A percentile compares a stretch with the other conserved stretches of the same genome.
Conservation (phyloP, 305 asterid species). For the Striga hermonthica region DNA sequence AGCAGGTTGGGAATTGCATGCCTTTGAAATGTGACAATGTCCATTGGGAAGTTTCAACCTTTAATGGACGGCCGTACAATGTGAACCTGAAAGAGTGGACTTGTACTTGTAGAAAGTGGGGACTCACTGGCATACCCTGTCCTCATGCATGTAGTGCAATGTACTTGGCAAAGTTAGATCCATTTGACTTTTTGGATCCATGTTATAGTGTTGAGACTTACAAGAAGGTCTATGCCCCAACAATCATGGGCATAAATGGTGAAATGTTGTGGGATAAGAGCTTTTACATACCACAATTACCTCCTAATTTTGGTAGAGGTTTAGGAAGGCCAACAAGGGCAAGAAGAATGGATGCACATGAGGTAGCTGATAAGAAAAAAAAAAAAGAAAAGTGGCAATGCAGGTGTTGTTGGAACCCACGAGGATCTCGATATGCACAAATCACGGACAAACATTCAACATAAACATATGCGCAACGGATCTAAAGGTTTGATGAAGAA, state of each 20-base stretch:
- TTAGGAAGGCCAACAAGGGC: no score
- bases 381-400: no score
- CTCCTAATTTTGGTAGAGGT: no score
- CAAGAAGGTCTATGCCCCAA: not conserved
- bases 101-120: not conserved
- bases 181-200: not conserved
- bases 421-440: no score
- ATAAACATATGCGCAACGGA: no score
- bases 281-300: no score
- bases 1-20: not conserved
- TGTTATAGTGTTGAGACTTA: constrained; percentile 11
- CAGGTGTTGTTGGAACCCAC: no score
- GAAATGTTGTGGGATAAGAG: no score
- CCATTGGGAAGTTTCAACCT: not conserved
- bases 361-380: no score
- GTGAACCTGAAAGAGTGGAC: not conserved
- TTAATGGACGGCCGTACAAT: not conserved
- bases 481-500: no score
- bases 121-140: constrained; percentile 5
- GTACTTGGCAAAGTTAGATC: not conserved
- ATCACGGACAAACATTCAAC: no score
- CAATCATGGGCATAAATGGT: not conserved
- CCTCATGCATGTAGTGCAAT: not conserved
- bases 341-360: not conserved
- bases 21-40: not conserved